phyloP scores from a whole-genome alignment of 306 rosid genomes.

The Lathyrus tuberosus region DNA sequence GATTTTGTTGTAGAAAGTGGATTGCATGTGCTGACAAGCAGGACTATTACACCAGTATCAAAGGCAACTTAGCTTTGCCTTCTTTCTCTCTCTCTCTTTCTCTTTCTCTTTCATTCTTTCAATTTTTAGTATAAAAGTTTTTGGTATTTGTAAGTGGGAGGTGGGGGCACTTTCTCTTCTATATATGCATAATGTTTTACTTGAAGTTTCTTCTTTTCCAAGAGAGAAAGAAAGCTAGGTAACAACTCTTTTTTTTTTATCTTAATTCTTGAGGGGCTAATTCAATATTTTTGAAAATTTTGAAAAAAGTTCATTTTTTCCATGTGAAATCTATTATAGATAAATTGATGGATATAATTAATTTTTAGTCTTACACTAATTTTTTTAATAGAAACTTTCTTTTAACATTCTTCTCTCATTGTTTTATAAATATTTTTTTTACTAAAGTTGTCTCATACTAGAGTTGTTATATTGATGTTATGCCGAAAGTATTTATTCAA shows the following conservation, averaged over 20 bases:
- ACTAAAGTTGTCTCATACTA: no score
- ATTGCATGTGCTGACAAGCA: slow-evolving; percentile 98
- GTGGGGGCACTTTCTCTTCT: slow-evolving; percentile 68
- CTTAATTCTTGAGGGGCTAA: not conserved
- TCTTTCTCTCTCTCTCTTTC: slow-evolving; percentile 39
- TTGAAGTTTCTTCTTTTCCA: not conserved
- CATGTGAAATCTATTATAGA: no score
- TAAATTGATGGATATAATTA: no score
- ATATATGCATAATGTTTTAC: slow-evolving; percentile 29
- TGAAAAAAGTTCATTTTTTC: no score
- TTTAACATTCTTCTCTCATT: no score
- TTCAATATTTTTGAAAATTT: no score
- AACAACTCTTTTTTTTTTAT: not conserved
- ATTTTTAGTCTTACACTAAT: no score
- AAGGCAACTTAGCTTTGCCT: slow-evolving; percentile 83
- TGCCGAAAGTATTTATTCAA: no score
- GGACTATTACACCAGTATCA: slow-evolving; percentile 77
- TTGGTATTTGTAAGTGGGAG: slow-evolving; percentile 53
- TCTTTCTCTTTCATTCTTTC: slow-evolving; percentile 43
- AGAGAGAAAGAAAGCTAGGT: not conserved
- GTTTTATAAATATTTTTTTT: no score
- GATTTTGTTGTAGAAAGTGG: slow-evolving; percentile 95
- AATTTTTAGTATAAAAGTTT: slow-evolving; percentile 50
- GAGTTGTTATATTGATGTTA: no score
- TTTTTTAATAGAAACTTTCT: no score